Conservation (phyloP, 1,284 basidiomycete species). For the Neolentinus lepideus region DNA sequence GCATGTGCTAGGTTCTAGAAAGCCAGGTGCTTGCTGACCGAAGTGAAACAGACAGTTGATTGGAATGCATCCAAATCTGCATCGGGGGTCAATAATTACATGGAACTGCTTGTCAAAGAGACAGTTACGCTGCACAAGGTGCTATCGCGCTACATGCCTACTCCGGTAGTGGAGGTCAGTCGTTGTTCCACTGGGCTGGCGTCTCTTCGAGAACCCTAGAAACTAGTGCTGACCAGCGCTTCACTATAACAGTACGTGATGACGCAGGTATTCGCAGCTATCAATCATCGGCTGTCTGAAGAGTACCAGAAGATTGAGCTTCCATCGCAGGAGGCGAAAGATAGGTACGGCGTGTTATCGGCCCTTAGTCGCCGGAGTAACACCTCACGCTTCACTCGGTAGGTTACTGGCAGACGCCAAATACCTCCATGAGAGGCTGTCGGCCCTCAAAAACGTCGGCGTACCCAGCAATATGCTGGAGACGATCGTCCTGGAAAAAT, state of each 20-base stretch:
- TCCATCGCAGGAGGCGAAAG: constrained; percentile 75
- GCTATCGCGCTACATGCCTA: constrained; percentile 82
- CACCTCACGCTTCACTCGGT: constrained; percentile 5
- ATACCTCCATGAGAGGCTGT: constrained; percentile 68
- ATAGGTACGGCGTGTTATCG: constrained; percentile 45
- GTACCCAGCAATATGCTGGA: constrained; percentile 72
- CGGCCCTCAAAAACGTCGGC: constrained; percentile 61
- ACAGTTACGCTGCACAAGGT: constrained; percentile 96
- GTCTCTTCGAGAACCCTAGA: neutral
- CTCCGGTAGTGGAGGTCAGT: constrained; percentile 73
- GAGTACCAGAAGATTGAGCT: constrained; percentile 79
- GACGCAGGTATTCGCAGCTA: constrained; percentile 87
- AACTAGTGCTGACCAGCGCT: neutral
- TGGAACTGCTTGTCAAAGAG: constrained; percentile 91
- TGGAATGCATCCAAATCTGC: constrained; percentile 62
- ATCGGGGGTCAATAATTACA: constrained; percentile 71
- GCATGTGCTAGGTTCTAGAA: constrained; percentile 29
- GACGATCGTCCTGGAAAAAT: constrained; percentile 74
- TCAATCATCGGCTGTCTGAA: constrained; percentile 82
- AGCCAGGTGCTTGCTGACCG: neutral
- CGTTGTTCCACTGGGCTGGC: constrained; percentile 1
- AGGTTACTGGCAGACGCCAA: constrained; percentile 77
- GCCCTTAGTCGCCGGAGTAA: constrained; percentile 5
- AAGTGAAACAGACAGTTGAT: constrained; percentile 36
- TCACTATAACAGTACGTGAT: constrained; percentile 64